phyloP scores from a whole-genome alignment of 208 protist species.

The Leishmania aethiopica region DNA sequence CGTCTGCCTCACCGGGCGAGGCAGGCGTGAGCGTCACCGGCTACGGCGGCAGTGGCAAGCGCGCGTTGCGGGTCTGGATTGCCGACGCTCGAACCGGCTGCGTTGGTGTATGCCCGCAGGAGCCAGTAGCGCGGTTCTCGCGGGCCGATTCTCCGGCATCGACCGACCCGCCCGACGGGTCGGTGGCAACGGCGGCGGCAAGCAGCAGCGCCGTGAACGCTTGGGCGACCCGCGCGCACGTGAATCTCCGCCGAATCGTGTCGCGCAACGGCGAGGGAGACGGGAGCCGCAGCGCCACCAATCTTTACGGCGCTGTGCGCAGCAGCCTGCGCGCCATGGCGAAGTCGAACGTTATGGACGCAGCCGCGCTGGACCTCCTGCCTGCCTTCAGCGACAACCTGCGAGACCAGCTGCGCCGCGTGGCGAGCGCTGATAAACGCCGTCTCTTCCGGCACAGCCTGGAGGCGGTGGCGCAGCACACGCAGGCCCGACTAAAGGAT shows the following conservation, averaged over 20 bases:
- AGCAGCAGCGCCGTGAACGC: slow-evolving; percentile 1
- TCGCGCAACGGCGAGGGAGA: slow-evolving; percentile 3
- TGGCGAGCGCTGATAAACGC: slow-evolving; percentile 12
- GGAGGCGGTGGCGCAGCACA: slow-evolving; percentile 21
- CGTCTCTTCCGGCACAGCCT: slow-evolving; percentile 25
- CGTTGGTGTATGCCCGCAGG: slow-evolving; percentile 42
- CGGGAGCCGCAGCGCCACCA: not conserved
- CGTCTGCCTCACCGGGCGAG: not conserved
- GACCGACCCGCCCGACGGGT: not conserved
- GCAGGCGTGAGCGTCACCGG: not conserved
- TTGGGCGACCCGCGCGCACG: slow-evolving; percentile 12
- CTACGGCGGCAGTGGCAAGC: not conserved
- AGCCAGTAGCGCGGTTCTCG: slow-evolving; percentile 31
- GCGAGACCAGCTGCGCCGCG: slow-evolving; percentile 14
- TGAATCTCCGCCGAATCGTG: slow-evolving; percentile 8
- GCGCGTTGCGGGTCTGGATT: slow-evolving; percentile 52
- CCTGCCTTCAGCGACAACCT: slow-evolving; percentile 30
- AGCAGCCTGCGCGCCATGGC: slow-evolving; percentile 10
- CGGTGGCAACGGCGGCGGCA: not conserved
- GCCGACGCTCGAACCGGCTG: slow-evolving; percentile 69
- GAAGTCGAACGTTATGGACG: slow-evolving; percentile 25
- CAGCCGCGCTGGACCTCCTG: slow-evolving; percentile 22
- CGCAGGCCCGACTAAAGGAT: slow-evolving; percentile 13
- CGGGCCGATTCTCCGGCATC: not conserved
- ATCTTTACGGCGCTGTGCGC: slow-evolving; percentile 16